Percentiles rank a stretch among this genome's conserved stretches.
Evolutionary conservation across 1,284 basidiomycete genomes (phyloP).

Genomic region (Tylopilus sp.): DNA sequence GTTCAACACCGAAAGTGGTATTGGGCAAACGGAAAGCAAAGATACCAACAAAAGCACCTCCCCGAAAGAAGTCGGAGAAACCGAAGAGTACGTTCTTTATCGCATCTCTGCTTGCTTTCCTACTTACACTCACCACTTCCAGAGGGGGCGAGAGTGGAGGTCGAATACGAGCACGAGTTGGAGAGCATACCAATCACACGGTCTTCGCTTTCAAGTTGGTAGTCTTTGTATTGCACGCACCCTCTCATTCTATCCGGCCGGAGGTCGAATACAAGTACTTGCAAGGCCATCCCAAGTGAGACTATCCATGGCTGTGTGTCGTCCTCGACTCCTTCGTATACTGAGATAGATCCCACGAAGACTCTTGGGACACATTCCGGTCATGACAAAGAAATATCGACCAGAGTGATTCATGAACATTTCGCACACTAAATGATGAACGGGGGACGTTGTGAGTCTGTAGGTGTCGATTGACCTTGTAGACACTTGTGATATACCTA

Average conservation of each 20-base stretch:
- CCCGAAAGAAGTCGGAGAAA: constrained; percentile 66
- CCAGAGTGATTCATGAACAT: neutral
- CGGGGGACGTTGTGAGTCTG: neutral
- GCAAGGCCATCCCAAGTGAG: neutral
- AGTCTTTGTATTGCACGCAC: constrained; percentile 30
- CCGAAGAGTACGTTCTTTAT: constrained; percentile 62
- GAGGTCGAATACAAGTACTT: neutral
- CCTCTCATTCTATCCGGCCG: constrained; percentile 1
- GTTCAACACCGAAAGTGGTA: constrained; percentile 54
- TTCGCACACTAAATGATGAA: neutral
- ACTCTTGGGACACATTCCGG: neutral
- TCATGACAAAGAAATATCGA: neutral
- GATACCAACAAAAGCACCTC: constrained; percentile 48
- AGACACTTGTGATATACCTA: neutral
- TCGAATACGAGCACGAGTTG: constrained; percentile 95
- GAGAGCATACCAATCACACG: constrained; percentile 75
- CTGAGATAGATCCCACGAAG: no score
- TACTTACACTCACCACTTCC: constrained; percentile 29
- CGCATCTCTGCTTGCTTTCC: constrained; percentile 12
- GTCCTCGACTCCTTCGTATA: no score
- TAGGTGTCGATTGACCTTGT: neutral
- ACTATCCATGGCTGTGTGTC: no score
- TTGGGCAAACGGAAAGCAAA: constrained; percentile 79
- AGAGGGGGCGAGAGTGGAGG: constrained; percentile 88
- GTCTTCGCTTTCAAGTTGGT: constrained; percentile 71